Base-by-base conservation (phyloP, 2,329 filamentous ascomycete species). In the Exophiala xenobiotica region DNA sequence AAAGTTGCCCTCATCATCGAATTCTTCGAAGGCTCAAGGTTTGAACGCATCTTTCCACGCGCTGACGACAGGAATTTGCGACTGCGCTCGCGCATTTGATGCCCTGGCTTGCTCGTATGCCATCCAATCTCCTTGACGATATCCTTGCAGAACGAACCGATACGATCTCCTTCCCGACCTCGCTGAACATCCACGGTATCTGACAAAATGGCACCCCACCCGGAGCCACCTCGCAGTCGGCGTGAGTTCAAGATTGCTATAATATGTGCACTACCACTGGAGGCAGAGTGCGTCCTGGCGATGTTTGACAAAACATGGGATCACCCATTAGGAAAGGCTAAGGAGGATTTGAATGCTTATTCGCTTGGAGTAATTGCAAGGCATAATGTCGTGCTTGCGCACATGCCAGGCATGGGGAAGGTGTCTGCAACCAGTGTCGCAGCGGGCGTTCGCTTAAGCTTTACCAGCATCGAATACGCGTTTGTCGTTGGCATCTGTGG, bases 401-500 rank as follows among this genome's bases (percentile, higher is more conserved):
- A 58, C 23, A 55, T 70, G 54, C 59, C 66, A 1, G 61, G 55
- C 6, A 64, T 65, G 53, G 68, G 67, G 1, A 66, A 61, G 41
- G 53, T 45, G 2, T 56, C 37, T 14, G 60, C 63, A 3, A 57
- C 66, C 1, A 45, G 29, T 6, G 67, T 53, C 2, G 56, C 67
- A 0, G 54, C 38, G 6, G 61, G 57, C 16, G 49, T 75, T 9
- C 63, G 64, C 0, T 58, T 54, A 1, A 75, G 69, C 38, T 76
- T 68, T 31, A 43, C 51, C 0, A 50, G 51, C 2, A 50, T 77
- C 3, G 64, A 60, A 18, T 55, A 75, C 0, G 67, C 55, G 0
- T 22, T 76, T 0, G 38, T 75, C 0, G 67, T 70, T 2, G 74
- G 73, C 0, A 63, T 75, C 2, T 75, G 72, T 38, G 74, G 71